These are phyloP conservation scores for Leucosporidium scottii DNA, from an alignment of 768 basidiomycete genomes.

Conservation along the genomic window DNA sequence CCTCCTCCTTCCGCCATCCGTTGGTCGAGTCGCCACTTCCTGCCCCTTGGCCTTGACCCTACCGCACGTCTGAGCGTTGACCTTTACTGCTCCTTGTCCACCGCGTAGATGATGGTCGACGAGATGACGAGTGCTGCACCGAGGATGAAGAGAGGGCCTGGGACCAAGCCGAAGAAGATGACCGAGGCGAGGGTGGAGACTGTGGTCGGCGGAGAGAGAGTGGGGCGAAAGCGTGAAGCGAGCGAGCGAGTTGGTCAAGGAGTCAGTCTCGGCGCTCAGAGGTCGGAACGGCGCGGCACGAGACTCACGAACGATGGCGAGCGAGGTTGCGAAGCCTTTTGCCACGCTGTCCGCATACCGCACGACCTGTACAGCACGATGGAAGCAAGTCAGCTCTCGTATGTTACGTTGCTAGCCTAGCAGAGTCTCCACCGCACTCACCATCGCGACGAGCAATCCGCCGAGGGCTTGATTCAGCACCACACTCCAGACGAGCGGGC, in stretches of 20 bases:
- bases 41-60: no score
- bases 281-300: not conserved
- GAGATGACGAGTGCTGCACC: constrained; percentile 18
- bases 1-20: no score
- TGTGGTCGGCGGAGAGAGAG: not conserved
- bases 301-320: constrained; percentile 33
- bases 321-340: constrained; percentile 37
- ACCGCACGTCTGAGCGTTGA: not conserved
- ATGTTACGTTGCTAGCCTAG: not conserved
- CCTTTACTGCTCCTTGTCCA: constrained; percentile 1
- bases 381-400: not conserved
- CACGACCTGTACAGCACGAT: constrained; percentile 12
- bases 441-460: constrained; percentile 37
- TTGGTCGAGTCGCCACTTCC: no score
- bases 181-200: constrained; percentile 19
- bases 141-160: constrained; percentile 4
- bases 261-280: not conserved
- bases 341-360: constrained; percentile 34
- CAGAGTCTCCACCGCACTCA: constrained; percentile 6
- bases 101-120: constrained; percentile 23
- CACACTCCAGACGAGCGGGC: constrained; percentile 29
- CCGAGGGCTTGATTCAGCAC: constrained; percentile 36
- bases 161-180: constrained; percentile 5
- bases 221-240: no score
- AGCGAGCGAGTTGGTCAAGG: not conserved